Evolutionary conservation across 495 filamentous ascomycete genomes (phyloP).

Genomic region (Neurospora africana): DNA sequence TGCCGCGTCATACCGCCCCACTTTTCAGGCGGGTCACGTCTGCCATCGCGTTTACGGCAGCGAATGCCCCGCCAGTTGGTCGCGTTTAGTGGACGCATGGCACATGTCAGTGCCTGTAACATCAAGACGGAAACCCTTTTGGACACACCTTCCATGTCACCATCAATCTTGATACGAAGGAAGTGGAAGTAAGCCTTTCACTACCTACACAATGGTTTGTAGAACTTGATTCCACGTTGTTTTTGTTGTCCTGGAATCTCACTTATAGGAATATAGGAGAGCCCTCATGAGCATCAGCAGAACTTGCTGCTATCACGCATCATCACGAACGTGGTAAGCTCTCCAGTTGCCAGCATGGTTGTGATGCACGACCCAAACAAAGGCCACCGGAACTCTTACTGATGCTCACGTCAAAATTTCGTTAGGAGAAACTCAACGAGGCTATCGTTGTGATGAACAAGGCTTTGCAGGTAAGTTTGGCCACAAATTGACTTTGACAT

Average conservation of each 20-base stretch:
- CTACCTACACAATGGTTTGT: not conserved
- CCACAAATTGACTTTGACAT: not conserved
- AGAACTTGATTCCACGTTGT: not conserved
- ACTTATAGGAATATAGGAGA: constrained; percentile 52
- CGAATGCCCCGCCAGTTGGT: not conserved
- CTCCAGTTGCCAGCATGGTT: not conserved
- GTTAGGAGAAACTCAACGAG: constrained; percentile 94
- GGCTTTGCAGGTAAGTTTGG: constrained; percentile 58
- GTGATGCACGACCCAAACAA: constrained; percentile 6
- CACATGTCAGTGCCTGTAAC: not conserved
- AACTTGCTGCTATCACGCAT: constrained; percentile 85
- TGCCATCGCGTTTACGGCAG: not conserved
- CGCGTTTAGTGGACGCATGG: not conserved
- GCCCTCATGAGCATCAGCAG: constrained; percentile 96
- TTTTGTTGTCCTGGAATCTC: not conserved
- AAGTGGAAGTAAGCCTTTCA: not conserved
- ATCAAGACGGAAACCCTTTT: not conserved
- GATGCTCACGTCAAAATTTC: not conserved
- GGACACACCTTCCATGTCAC: not conserved
- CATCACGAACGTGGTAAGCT: constrained; percentile 88
- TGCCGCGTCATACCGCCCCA: not conserved
- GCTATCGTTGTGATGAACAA: constrained; percentile 86
- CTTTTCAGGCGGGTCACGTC: not conserved
- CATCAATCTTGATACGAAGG: not conserved
- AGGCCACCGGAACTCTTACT: not conserved